A percentile compares a stretch with the other conserved stretches of the same genome.
Conservation (phyloP, 2,329 filamentous ascomycete species). For the Aspergillus sp. region DNA sequence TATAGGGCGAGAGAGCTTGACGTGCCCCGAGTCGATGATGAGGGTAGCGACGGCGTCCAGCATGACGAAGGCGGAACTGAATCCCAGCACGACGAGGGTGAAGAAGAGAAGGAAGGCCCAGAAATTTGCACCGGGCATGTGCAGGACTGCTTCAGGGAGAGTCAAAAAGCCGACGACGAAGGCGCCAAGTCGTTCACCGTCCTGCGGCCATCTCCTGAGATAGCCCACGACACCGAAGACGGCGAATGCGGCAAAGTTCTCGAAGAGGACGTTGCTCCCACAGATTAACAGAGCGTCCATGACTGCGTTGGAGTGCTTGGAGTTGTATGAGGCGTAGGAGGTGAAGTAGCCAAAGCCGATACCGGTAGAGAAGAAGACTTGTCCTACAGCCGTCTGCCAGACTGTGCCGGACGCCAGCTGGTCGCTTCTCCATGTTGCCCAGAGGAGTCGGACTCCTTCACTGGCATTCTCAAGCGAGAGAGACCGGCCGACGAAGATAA, state of each 20-base stretch:
- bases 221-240: slow-evolving; percentile 60
- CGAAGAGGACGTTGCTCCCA: slow-evolving; percentile 57
- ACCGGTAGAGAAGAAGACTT: slow-evolving; percentile 61
- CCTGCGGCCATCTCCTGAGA: slow-evolving; percentile 42
- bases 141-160: slow-evolving; percentile 54
- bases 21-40: slow-evolving; percentile 51
- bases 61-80: slow-evolving; percentile 61
- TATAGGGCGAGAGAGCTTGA: slow-evolving; percentile 47
- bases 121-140: slow-evolving; percentile 59
- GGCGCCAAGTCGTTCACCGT: slow-evolving; percentile 47
- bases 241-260: slow-evolving; percentile 52
- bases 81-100: slow-evolving; percentile 58
- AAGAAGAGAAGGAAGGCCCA: slow-evolving; percentile 62
- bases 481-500: slow-evolving; percentile 57
- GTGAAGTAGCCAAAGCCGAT: slow-evolving; percentile 62
- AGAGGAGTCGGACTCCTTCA: slow-evolving; percentile 53
- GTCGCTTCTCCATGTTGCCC: slow-evolving; percentile 50
- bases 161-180: slow-evolving; percentile 62
- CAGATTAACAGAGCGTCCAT: slow-evolving; percentile 60
- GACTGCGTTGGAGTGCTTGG: slow-evolving; percentile 58
- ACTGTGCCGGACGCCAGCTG: slow-evolving; percentile 53
- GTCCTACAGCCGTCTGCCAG: slow-evolving; percentile 61
- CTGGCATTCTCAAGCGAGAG: slow-evolving; percentile 56
- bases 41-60: slow-evolving; percentile 58
- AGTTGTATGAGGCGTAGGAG: slow-evolving; percentile 59